Conservation (phyloP, 2,329 filamentous ascomycete genomes). For the Sarocladium oryzae region DNA sequence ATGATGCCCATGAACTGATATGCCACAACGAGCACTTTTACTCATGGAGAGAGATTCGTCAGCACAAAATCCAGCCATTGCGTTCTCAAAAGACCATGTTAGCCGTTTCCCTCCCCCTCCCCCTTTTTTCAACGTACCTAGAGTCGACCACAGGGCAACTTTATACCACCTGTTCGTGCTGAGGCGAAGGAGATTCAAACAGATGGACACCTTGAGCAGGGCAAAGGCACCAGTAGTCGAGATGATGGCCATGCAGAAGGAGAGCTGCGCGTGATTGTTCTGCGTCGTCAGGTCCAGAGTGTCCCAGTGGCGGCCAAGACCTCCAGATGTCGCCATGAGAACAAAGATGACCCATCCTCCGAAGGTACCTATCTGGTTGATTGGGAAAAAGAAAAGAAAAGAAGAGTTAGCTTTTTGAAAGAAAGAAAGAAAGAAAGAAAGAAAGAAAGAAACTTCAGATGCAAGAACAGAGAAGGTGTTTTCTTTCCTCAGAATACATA, state of each 20-base stretch:
- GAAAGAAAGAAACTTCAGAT: too few species aligned
- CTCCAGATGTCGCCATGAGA: constrained; percentile 32
- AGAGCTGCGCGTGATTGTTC: constrained; percentile 29
- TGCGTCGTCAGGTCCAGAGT: constrained; percentile 22
- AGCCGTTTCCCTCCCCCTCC: too few species aligned
- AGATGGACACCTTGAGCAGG: constrained; percentile 20
- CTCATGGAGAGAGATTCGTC: not conserved
- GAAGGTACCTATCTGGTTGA: constrained; percentile 20
- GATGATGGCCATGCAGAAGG: constrained; percentile 35
- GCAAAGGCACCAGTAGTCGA: constrained; percentile 24
- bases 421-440: too few species aligned
- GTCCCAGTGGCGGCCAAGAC: constrained; percentile 38
- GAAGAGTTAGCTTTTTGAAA: too few species aligned
- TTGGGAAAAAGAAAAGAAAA: too few species aligned
- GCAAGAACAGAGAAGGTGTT: too few species aligned
- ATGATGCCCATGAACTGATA: constrained; percentile 9
- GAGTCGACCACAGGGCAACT: constrained; percentile 16
- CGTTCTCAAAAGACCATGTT: too few species aligned
- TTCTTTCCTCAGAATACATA: constrained; percentile 13
- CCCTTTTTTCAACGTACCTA: too few species aligned
- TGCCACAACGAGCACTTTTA: not conserved
- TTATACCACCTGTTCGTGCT: constrained; percentile 20
- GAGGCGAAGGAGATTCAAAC: constrained; percentile 16
- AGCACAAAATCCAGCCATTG: too few species aligned
- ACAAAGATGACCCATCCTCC: constrained; percentile 30